These are phyloP conservation scores for Fusarium napiforme DNA, from an alignment of 2,329 filamentous ascomycete species.

Conservation along the genomic window DNA sequence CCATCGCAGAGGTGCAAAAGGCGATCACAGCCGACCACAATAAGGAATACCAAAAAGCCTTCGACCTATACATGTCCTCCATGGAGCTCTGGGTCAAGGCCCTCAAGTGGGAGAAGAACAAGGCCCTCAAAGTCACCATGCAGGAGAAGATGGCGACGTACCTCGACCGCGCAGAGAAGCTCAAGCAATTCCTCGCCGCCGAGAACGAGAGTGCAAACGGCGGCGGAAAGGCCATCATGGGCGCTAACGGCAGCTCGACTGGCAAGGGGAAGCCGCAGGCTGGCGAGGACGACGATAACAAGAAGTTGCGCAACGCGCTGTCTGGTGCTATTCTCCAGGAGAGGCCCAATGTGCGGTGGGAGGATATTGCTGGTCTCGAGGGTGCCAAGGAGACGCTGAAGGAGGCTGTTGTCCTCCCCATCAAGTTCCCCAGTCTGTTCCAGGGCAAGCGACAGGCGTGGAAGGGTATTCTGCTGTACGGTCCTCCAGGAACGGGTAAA, in stretches of 20 bases:
- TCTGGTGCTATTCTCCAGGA: slow-evolving; percentile 93
- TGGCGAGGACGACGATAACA: slow-evolving; percentile 84
- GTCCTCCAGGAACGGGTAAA: slow-evolving; percentile 96
- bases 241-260: slow-evolving; percentile 75
- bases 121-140: slow-evolving; percentile 97
- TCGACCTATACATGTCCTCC: slow-evolving; percentile 93
- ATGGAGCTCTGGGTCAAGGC: slow-evolving; percentile 99
- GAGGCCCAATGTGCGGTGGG: slow-evolving; percentile 96
- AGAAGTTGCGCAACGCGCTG: slow-evolving; percentile 92
- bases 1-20: slow-evolving; percentile 96
- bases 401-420: slow-evolving; percentile 96
- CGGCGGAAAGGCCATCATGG: slow-evolving; percentile 71
- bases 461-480: slow-evolving; percentile 97
- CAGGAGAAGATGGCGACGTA: slow-evolving; percentile 94
- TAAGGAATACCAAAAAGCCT: slow-evolving; percentile 96
- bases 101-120: slow-evolving; percentile 99
- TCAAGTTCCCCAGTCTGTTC: slow-evolving; percentile 98
- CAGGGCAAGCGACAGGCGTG: slow-evolving; percentile 96
- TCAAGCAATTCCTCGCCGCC: slow-evolving; percentile 88
- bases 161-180: slow-evolving; percentile 98
- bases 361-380: slow-evolving; percentile 96
- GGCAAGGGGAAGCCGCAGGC: slow-evolving; percentile 69
- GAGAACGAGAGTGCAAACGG: slow-evolving; percentile 75
- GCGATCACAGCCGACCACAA: slow-evolving; percentile 96
- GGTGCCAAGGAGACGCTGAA: slow-evolving; percentile 96